Percentiles rank a stretch among this genome's conserved stretches.
Conservation (phyloP, 2,329 filamentous ascomycete genomes). For the Sporothrix inflata region DNA sequence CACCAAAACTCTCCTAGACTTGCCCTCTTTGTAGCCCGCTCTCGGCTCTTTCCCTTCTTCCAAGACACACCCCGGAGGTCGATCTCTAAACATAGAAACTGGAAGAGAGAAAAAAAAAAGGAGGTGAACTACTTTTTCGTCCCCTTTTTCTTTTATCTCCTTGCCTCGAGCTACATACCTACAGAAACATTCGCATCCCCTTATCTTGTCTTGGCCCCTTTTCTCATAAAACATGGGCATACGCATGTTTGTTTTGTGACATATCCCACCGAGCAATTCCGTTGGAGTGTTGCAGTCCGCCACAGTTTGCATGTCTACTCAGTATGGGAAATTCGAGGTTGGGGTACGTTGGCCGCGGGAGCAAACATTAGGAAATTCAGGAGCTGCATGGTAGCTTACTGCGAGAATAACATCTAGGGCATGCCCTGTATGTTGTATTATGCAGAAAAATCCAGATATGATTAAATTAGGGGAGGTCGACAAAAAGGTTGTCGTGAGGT, state of each 20-base stretch:
- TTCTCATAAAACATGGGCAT: background rate
- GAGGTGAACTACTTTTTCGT: background rate
- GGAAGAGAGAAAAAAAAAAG: background rate
- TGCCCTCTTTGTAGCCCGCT: background rate
- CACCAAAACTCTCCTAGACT: background rate
- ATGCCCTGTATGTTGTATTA: background rate
- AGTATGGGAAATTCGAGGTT: background rate
- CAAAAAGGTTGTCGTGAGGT: background rate
- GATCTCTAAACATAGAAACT: slow-evolving; percentile 28
- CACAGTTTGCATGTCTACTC: background rate
- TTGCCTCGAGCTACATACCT: background rate
- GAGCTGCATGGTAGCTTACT: background rate
- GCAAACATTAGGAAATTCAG: background rate
- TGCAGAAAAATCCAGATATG: background rate
- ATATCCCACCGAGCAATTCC: background rate
- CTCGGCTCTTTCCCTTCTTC: background rate
- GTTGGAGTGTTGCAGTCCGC: background rate
- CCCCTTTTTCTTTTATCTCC: background rate
- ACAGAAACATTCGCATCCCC: background rate
- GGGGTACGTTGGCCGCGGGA: background rate
- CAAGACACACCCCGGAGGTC: background rate
- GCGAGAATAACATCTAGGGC: background rate
- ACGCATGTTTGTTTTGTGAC: background rate
- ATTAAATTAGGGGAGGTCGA: background rate
- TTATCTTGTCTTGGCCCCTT: background rate